Evolutionary conservation across 202 grass and related monocot genomes (phyloP), one percentile per base, ranked within the genome.

Genomic region (Bolboschoenoplectus hybrid): DNA sequence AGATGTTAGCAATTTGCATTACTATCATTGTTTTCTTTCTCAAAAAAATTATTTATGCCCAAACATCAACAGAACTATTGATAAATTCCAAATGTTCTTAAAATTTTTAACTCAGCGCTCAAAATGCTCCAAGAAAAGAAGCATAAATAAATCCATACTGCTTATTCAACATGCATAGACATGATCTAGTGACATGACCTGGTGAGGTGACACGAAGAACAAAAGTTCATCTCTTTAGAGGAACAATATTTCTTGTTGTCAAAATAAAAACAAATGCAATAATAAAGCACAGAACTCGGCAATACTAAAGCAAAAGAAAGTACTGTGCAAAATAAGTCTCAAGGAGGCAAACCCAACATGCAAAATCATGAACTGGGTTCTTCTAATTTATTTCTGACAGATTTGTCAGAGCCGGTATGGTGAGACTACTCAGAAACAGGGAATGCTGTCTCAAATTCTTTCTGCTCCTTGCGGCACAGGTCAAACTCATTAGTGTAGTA

Each of bases 401-500:
- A 74, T 26, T 26, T 84, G 76, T 75, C 67, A 68, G 71, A 84
- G 17, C 53, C 2, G 10, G n/a, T 69, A 69, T 81, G 58, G 41
- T 38, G 40, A 61, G 85, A 39, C 87, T 98, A 96, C 75, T 99
- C 85, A 1, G 96, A 94, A 39, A 94, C 11, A 2, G 93, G 90
- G 84, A 85, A 94, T 16, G 91, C 91, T 5, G 73, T 77, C 89
- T 98, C 97, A 72, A 98, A 98, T 74, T 81, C 93, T 92, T 94
- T 85, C 75, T 98, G 93, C 81, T 98, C 97, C 86, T 96, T 92
- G 56, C 97, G 93, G 17, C 97, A 98, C 47, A 98, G 89, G 35
- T 96, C 92, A 1, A 96, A 98, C 70, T 98, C 97, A 20, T 98
- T 98, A 74, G 93, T 98, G 85, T 98, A 96, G 83, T 98, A 96